These are phyloP conservation scores for Dalechampia spathulata DNA, from an alignment of 441 rosid species.

Conservation along the genomic window DNA sequence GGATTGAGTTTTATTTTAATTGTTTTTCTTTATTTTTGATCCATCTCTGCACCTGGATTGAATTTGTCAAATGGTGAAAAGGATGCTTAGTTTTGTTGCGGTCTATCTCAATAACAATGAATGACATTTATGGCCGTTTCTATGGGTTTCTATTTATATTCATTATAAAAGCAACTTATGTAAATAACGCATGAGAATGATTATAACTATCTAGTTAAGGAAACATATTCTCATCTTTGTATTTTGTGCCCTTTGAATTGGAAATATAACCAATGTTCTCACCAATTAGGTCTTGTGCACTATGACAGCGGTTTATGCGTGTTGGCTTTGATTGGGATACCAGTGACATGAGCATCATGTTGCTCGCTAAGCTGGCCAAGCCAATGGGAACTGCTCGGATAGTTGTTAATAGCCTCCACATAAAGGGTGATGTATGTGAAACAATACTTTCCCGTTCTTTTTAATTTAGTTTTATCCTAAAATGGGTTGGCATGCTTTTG, in stretches of 20 bases:
- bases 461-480: neutral
- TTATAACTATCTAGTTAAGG: neutral
- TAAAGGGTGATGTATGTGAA: conserved; percentile 88
- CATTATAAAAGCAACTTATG: neutral
- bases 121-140: neutral
- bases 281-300: conserved; percentile 11
- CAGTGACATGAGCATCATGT: conserved; percentile 69
- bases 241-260: neutral
- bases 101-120: neutral
- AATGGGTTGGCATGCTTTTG: neutral
- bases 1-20: neutral
- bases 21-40: neutral
- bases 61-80: neutral
- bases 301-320: conserved; percentile 61
- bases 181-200: neutral
- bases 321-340: conserved; percentile 89
- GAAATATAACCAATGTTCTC: conserved; percentile 5
- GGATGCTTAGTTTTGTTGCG: neutral
- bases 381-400: conserved; percentile 87
- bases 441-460: neutral
- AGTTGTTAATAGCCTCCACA: conserved; percentile 77
- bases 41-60: neutral
- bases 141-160: neutral
- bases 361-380: conserved; percentile 79
- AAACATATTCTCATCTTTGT: neutral